Conservation (phyloP, 495 filamentous ascomycete genomes). For the Elaphomyces granulatus region DNA sequence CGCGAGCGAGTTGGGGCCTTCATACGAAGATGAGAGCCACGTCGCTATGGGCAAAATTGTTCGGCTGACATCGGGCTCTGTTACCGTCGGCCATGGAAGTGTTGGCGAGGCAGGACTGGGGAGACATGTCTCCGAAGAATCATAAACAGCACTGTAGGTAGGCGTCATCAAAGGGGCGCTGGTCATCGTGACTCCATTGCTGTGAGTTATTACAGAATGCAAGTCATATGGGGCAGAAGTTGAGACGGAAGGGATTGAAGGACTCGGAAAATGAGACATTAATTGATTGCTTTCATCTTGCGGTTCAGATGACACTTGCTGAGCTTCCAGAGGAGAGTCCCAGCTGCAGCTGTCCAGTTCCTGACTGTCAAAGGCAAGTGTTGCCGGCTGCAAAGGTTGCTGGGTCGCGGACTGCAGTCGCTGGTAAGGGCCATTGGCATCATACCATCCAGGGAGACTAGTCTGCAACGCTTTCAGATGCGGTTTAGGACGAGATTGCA, state of each 20-base stretch:
- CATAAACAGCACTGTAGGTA: constrained; percentile 9
- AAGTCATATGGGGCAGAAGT: no score
- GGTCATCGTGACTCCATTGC: neutral
- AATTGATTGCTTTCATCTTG: no score
- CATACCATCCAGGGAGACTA: constrained; percentile 10
- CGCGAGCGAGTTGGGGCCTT: neutral
- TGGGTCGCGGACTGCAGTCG: neutral
- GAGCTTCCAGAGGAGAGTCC: no score
- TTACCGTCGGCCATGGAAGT: neutral
- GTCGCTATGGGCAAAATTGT: neutral
- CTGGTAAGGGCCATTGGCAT: constrained; percentile 7
- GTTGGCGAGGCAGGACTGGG: constrained; percentile 6
- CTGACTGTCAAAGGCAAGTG: no score
- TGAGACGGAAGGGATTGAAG: no score
- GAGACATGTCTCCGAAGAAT: constrained; percentile 16
- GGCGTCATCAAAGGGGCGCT: constrained; percentile 6
- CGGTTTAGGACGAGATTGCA: no score
- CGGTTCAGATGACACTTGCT: no score
- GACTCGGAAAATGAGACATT: no score
- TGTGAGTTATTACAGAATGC: no score
- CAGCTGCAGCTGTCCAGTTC: no score
- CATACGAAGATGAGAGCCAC: neutral
- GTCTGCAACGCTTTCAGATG: neutral
- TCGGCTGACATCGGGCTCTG: neutral
- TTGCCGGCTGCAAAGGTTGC: neutral